A percentile compares a stretch with the other conserved stretches of the same genome.
Evolutionary conservation across 352 stramenopile genomes (phyloP).

Genomic region (Pythium pyrilobum): DNA sequence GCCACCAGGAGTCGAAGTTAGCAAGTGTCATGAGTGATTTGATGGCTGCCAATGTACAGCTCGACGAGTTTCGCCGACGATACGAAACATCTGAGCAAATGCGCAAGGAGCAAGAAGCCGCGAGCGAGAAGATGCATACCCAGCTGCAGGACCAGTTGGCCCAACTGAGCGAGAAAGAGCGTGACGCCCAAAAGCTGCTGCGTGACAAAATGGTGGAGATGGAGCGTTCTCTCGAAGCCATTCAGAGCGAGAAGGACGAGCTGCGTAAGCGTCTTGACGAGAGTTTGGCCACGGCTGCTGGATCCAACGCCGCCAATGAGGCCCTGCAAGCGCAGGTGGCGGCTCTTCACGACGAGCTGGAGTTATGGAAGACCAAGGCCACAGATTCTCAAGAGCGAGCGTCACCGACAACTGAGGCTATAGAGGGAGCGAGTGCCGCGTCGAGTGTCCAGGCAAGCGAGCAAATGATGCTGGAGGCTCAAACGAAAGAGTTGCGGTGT

Average conservation of each 20-base stretch:
- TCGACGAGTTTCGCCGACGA: constrained; percentile 66
- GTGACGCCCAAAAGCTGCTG: constrained; percentile 30
- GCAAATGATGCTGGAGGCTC: constrained; percentile 53
- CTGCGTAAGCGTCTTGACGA: constrained; percentile 40
- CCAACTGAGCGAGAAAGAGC: constrained; percentile 42
- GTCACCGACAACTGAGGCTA: constrained; percentile 7
- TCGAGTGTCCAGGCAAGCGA: constrained; percentile 33
- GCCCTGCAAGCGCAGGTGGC: constrained; percentile 34
- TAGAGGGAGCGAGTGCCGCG: constrained; percentile 3
- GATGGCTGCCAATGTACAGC: constrained; percentile 68
- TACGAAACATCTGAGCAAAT: constrained; percentile 63
- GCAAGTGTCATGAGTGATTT: constrained; percentile 62
- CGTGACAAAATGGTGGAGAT: constrained; percentile 34
- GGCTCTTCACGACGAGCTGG: constrained; percentile 30
- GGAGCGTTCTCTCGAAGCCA: constrained; percentile 20
- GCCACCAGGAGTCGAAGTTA: constrained; percentile 65
- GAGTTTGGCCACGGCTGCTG: constrained; percentile 21
- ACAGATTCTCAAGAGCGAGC: constrained; percentile 17
- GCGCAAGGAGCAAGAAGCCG: constrained; percentile 54
- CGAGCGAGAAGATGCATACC: constrained; percentile 41
- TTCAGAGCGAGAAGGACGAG: constrained; percentile 39
- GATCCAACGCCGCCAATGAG: constrained; percentile 24
- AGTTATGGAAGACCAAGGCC: constrained; percentile 33
- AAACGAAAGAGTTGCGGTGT: constrained; percentile 68
- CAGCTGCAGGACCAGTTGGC: constrained; percentile 48